Percentiles rank a stretch among this genome's conserved stretches.
phyloP scores from a whole-genome alignment of 768 basidiomycete species.

The Tremella fuciformis region DNA sequence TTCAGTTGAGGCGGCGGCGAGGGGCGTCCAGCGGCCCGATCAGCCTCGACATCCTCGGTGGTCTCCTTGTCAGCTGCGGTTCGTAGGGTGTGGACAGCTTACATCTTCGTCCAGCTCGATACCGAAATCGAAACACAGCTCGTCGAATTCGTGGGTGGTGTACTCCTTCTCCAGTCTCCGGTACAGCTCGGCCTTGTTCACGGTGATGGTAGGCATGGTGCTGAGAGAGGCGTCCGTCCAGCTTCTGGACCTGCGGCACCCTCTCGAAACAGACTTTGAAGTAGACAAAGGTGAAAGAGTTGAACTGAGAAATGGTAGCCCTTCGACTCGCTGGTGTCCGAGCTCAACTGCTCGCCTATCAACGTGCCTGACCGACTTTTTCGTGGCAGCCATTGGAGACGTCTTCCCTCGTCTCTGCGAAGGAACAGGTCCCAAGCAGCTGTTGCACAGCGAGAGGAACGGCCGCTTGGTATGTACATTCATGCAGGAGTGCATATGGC shows the following conservation, averaged over 20 bases:
- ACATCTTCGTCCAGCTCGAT: conserved; percentile 98
- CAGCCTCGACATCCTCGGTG: conserved; percentile 77
- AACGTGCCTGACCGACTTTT: too few species aligned
- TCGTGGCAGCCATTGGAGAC: too few species aligned
- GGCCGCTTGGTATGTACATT: too few species aligned
- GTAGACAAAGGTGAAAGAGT: neutral
- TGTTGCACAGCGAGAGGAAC: too few species aligned
- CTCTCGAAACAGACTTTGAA: neutral
- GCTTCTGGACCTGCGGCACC: neutral
- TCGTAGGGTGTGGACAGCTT: conserved; percentile 48
- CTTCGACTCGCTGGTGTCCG: too few species aligned
- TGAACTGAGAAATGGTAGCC: neutral
- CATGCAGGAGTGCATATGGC: too few species aligned
- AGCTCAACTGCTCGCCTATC: too few species aligned
- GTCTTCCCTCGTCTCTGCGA: too few species aligned
- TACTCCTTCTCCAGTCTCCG: conserved; percentile 76
- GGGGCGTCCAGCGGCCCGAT: conserved; percentile 76
- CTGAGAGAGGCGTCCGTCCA: neutral
- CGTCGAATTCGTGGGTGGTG: conserved; percentile 91
- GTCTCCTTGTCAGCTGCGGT: conserved; percentile 59
- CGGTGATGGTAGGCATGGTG: conserved; percentile 77
- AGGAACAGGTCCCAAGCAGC: too few species aligned
- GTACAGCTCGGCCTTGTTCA: conserved; percentile 94
- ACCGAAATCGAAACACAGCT: conserved; percentile 94
- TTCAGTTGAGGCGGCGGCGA: conserved; percentile 89